Base-by-base conservation (phyloP, 78 protist genomes). In the Dictyostelium capitatum region DNA sequence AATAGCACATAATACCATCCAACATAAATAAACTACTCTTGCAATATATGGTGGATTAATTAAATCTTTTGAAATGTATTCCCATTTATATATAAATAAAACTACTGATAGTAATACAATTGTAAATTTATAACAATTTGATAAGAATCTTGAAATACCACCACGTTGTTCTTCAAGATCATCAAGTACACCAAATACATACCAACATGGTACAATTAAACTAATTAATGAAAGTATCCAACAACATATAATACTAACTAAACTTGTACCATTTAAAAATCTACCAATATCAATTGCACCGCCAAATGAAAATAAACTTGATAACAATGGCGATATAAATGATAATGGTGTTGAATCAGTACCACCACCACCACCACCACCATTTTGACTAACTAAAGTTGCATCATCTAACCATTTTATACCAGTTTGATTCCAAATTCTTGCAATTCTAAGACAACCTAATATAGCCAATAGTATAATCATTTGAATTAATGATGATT, bases 371-470 rank as follows among this genome's bases (percentile, higher is more conserved):
- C 43, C 43, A 37, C 43, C 2, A 37, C 6, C 1, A 37, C 43
- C 43, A 37, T 1, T 2, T 28, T 57, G 32, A 6, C 77, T 84
- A 7, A 64, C 37, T 8, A 70, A 19, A 28, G 11, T 81, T 25
- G 79, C 70, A 41, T 87, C 90, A 59, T 92, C 97, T 23, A 81
- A 8, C 97, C 97, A 95, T 50, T 95, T 89, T 23, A 83, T 83
- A 23, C 97, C 97, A 41, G 97, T 95, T 67, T 95, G 97, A 79
- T 95, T 95, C 91, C 94, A 95, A 6, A 84, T 51, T 69, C 97
- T 82, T n/a, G 75, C 41, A 6, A 84, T 25, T 82, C 97, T 59
- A 4, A 92, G 28, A n/a, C 82, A 41, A 7, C 81, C 50, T 41
- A 94, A 25, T 37, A 95, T 67, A 43, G 69, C 78, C 10, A 91